Evolutionary conservation across 2,329 filamentous ascomycete genomes (phyloP).

Genomic region (Thelonectria blattea): DNA sequence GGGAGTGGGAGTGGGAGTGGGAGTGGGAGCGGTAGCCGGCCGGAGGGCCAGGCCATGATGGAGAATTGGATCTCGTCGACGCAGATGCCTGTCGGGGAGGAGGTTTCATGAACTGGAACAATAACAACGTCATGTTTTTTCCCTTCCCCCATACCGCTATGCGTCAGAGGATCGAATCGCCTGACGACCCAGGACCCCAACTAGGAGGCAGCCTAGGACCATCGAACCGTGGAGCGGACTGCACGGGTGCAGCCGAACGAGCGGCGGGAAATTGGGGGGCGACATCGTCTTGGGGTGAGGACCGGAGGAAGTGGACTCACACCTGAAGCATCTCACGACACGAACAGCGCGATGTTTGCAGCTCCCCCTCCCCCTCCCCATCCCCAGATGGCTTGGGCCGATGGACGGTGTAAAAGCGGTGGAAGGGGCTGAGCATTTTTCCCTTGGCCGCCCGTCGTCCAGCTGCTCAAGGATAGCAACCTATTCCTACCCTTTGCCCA

Average conservation of each 20-base stretch:
- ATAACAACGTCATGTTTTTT: not conserved
- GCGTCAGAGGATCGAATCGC: conserved; percentile 14
- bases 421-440: not conserved
- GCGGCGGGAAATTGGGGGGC: conserved; percentile 17
- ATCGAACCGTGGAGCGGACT: not conserved
- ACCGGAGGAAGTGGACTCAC: not conserved
- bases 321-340: conserved; percentile 15
- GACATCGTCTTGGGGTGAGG: too few species aligned
- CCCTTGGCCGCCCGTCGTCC: not conserved
- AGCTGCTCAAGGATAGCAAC: not conserved
- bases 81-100: conserved; percentile 61
- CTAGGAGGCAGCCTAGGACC: not conserved
- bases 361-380: not conserved
- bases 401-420: not conserved
- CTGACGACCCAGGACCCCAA: conserved; percentile 8
- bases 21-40: conserved; percentile 19
- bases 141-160: not conserved
- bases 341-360: not conserved
- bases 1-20: conserved; percentile 12
- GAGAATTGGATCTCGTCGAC: conserved; percentile 85
- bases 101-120: conserved; percentile 37
- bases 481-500: too few species aligned
- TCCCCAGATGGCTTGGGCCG: not conserved
- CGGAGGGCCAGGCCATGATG: conserved; percentile 72
- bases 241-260: conserved; percentile 1